These are phyloP conservation scores for Moesziomyces antarcticus DNA, from an alignment of 1,284 basidiomycete species.

Conservation along the genomic window DNA sequence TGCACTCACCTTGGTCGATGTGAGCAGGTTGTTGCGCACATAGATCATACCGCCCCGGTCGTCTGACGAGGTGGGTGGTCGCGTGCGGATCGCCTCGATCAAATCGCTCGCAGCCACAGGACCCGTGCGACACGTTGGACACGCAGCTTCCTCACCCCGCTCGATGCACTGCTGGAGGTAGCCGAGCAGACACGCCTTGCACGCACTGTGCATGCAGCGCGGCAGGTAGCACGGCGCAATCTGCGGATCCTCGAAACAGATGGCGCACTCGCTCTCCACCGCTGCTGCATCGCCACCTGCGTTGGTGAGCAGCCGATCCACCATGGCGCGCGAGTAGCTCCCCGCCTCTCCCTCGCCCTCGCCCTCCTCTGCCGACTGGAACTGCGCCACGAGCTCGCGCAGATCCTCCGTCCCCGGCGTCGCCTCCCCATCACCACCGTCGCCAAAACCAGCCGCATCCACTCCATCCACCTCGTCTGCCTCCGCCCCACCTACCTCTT, in stretches of 20 bases:
- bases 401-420: conserved; percentile 37
- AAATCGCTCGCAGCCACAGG: conserved; percentile 73
- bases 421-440: conserved; percentile 29
- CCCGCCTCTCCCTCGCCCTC: background rate
- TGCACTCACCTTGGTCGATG: conserved; percentile 87
- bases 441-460: conserved; percentile 21
- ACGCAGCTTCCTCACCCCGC: conserved; percentile 74
- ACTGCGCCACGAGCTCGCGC: conserved; percentile 49
- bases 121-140: conserved; percentile 60
- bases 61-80: conserved; percentile 2
- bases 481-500: conserved; percentile 10
- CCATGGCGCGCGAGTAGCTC: background rate
- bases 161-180: conserved; percentile 76
- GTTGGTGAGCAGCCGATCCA: background rate
- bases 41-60: conserved; percentile 10
- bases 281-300: conserved; percentile 3
- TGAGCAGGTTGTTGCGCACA: conserved; percentile 80
- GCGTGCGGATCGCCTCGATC: conserved; percentile 71
- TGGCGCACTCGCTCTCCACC: conserved; percentile 61
- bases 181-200: conserved; percentile 82
- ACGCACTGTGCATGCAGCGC: conserved; percentile 70
- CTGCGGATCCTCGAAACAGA: conserved; percentile 66
- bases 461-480: conserved; percentile 9
- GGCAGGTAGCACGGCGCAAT: conserved; percentile 64
- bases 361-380: conserved; percentile 31